Evolutionary conservation across 768 basidiomycete species (phyloP), one percentile per base, ranked within the genome.

Genomic region (Boletus sp.): DNA sequence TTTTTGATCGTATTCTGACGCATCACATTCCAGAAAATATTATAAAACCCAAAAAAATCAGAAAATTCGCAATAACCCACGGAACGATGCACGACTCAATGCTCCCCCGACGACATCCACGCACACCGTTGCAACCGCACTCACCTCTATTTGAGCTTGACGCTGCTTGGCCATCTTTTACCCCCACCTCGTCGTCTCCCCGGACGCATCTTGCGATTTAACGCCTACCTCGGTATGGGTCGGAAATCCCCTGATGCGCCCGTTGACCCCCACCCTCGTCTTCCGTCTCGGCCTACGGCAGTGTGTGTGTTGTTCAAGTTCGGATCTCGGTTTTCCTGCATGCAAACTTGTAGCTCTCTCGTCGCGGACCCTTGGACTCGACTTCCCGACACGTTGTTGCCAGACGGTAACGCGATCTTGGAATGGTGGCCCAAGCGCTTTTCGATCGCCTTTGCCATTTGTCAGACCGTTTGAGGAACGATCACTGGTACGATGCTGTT

Each of bases 41-140:
- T 24, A 7, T 55, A 55, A 54, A 54, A 24, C 1, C 36, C 15
- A 4, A n/a, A 50, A 58, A 57, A 57, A 47, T 28, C n/a, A 17
- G 33, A 58, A 58, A 59, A 45, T 36, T 14, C 8, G 30, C 1
- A 47, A 53, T n/a, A n/a, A 24, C 24, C 24, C 24, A 24, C 3
- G 24, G 24, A 24, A 24, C 24, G 2, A 24, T 24, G 24, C 24
- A 24, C 24, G 2, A 1, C 24, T 24, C 24, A 24, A 24, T 24
- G 24, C 24, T 2, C 24, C 24, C 24, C 3, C 24, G 3, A 24
- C 24, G 3, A 2, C 24, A 24, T 24, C 24, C 24, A 24, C 24
- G 24, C 3, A 24, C 24, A 24, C 24, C 24, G 3, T 24, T 24
- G 24, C 24, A 24, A 24, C 24, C 24, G n/a, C 9, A 29, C 33